Evolutionary conservation across 768 basidiomycete species (phyloP).

Genomic region (Leucocoprinus sp.): DNA sequence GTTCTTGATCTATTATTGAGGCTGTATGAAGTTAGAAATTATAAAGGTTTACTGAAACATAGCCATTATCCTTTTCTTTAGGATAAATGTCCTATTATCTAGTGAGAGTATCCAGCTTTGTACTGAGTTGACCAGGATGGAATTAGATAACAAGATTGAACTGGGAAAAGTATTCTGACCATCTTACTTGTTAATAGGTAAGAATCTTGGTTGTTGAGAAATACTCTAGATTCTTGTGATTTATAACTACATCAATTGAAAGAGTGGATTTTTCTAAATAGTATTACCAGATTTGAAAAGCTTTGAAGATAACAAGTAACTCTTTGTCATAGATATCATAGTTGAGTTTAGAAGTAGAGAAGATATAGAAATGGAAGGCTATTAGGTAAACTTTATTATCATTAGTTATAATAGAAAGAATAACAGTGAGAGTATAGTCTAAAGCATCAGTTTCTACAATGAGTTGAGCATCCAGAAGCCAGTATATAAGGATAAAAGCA

Average conservation of each 20-base stretch:
- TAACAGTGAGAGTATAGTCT: slow-evolving; percentile 20
- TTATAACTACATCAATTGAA: slow-evolving; percentile 12
- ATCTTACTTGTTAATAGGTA: background rate
- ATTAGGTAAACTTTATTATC: slow-evolving; percentile 26
- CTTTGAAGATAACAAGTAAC: too few species aligned
- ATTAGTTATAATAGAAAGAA: slow-evolving; percentile 20
- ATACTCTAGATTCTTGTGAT: slow-evolving; percentile 19
- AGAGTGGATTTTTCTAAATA: slow-evolving; percentile 1
- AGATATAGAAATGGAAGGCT: slow-evolving; percentile 25
- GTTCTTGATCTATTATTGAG: background rate
- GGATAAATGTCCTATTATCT: background rate
- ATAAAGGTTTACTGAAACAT: background rate
- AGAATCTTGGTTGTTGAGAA: slow-evolving; percentile 16
- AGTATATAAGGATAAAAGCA: slow-evolving; percentile 7
- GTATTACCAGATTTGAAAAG: too few species aligned
- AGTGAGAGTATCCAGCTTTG: background rate
- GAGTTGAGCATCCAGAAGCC: slow-evolving; percentile 20
- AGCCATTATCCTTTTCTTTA: background rate
- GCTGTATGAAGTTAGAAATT: background rate
- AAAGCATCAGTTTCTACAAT: slow-evolving; percentile 25
- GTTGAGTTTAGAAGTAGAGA: slow-evolving; percentile 29
- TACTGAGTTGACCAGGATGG: too few species aligned
- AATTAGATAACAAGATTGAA: too few species aligned
- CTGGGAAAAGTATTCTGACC: too few species aligned
- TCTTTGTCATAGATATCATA: slow-evolving; percentile 36